Conservation (phyloP, 768 basidiomycete genomes). For the Lactarius sanguifluus region DNA sequence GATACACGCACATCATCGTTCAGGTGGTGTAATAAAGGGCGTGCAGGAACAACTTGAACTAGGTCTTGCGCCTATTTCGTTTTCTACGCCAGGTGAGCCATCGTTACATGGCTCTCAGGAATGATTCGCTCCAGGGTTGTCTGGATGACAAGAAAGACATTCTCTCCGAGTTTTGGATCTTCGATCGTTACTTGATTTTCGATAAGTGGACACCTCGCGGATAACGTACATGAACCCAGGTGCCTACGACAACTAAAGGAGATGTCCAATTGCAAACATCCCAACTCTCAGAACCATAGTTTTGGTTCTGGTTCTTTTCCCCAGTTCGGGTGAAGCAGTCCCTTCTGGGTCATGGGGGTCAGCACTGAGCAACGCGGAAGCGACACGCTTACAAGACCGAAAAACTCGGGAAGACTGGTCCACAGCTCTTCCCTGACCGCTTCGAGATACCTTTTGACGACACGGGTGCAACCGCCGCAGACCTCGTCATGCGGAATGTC, state of each 20-base stretch:
- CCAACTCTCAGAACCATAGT: slow-evolving; percentile 21
- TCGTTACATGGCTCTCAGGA: neutral
- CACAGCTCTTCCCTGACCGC: slow-evolving; percentile 23
- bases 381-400: slow-evolving; percentile 20
- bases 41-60: too few species aligned
- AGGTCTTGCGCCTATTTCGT: neutral
- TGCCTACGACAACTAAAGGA: neutral
- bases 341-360: slow-evolving; percentile 15
- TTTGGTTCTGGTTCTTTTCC: slow-evolving; percentile 25
- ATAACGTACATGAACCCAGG: slow-evolving; percentile 2
- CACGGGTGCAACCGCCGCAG: slow-evolving; percentile 16
- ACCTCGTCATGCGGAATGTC: slow-evolving; percentile 26
- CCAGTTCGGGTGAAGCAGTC: slow-evolving; percentile 15
- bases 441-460: slow-evolving; percentile 22
- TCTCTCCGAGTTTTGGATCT: neutral
- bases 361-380: neutral
- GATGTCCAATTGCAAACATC: neutral
- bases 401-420: slow-evolving; percentile 22
- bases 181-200: neutral
- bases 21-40: neutral
- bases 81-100: neutral
- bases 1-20: neutral
- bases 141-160: neutral
- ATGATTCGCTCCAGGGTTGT: neutral
- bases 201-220: neutral